phyloP scores from a whole-genome alignment of 1,139 yeast species.

The Chernovozyma sophiae-reginae region DNA sequence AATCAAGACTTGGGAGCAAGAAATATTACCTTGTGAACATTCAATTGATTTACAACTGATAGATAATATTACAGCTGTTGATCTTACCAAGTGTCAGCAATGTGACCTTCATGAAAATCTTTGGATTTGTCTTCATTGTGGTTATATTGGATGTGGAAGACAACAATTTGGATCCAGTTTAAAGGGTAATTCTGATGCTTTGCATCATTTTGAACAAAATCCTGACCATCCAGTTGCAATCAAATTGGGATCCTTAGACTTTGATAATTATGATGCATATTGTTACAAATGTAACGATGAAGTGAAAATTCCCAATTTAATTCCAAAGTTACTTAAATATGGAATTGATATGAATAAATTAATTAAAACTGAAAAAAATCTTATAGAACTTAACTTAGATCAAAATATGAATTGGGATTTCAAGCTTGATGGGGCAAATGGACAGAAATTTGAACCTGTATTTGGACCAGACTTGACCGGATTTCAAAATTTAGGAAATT shows the following conservation, averaged over 20 bases:
- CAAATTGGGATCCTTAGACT: conserved; percentile 76
- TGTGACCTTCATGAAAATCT: conserved; percentile 68
- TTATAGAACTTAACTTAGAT: conserved; percentile 86
- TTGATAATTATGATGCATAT: conserved; percentile 62
- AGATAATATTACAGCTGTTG: conserved; percentile 13
- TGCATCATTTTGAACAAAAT: conserved; percentile 55
- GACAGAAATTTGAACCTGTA: conserved; percentile 60
- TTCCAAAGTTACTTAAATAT: conserved; percentile 48
- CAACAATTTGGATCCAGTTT: conserved; percentile 85
- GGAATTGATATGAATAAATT: conserved; percentile 63
- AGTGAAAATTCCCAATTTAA: conserved; percentile 64
- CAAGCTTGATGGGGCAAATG: conserved; percentile 68
- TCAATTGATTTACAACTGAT: conserved; percentile 41
- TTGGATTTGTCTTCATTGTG: conserved; percentile 92
- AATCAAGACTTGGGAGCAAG: conserved; percentile 89
- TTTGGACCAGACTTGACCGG: conserved; percentile 76
- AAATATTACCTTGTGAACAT: conserved; percentile 76
- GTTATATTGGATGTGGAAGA: conserved; percentile 87
- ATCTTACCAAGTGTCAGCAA: conserved; percentile 49
- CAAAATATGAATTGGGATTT: conserved; percentile 95
- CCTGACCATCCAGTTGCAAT: conserved; percentile 74
- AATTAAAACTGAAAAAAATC: conserved; percentile 73
- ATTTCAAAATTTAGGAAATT: conserved; percentile 82
- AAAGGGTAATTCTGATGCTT: conserved; percentile 88
- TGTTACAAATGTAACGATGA: conserved; percentile 91